Percentiles rank a stretch among this genome's conserved stretches.
phyloP scores from a whole-genome alignment of 2,329 filamentous ascomycete genomes.

The Penicillium hordei region DNA sequence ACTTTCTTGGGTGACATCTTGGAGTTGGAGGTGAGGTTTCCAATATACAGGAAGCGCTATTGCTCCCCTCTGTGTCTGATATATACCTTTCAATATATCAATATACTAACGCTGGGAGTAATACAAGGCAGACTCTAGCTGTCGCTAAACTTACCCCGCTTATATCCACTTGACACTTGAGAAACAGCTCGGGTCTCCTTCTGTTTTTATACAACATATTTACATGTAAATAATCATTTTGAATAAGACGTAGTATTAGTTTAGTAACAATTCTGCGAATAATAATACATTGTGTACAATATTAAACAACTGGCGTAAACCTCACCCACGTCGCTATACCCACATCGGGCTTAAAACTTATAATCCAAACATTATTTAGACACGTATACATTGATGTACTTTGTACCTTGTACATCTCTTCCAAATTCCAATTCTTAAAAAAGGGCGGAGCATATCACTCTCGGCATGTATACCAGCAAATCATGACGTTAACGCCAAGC shows the following conservation, averaged over 20 bases:
- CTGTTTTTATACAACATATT: not conserved
- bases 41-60: not conserved
- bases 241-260: no score
- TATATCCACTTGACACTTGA: not conserved
- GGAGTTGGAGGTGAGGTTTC: not conserved
- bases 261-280: no score
- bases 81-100: not conserved
- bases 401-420: not conserved
- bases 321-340: not conserved
- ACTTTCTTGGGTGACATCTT: slow-evolving; percentile 46
- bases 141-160: slow-evolving; percentile 11
- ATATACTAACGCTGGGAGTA: not conserved
- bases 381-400: not conserved
- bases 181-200: not conserved
- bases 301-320: not conserved
- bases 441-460: not conserved
- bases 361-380: not conserved
- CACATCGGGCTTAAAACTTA: not conserved
- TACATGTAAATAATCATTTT: not conserved
- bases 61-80: not conserved
- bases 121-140: not conserved
- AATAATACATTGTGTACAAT: not conserved
- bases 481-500: slow-evolving; percentile 30
- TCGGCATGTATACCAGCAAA: slow-evolving; percentile 11
- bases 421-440: not conserved